A percentile compares a stretch with the other conserved stretches of the same genome.
phyloP scores from a whole-genome alignment of 176 grass and related monocot species.

The Panicum miliaceum region DNA sequence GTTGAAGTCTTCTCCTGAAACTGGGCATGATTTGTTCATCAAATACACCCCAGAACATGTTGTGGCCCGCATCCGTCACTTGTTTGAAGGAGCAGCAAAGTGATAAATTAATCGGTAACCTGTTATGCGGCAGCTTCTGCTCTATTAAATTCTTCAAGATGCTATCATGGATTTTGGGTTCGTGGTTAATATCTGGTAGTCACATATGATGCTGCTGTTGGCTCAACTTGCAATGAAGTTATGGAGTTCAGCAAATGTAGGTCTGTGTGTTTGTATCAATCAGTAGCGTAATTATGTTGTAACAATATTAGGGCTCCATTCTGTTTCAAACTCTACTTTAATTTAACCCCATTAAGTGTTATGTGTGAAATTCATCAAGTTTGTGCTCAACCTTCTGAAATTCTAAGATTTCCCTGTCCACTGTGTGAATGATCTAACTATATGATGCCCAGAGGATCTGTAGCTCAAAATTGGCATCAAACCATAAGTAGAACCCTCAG shows the following conservation, averaged over 20 bases:
- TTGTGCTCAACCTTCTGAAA: neutral
- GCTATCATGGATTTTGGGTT: conserved; percentile 22
- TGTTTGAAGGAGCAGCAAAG: conserved; percentile 76
- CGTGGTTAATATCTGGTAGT: conserved; percentile 20
- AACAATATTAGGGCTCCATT: conserved; percentile 42
- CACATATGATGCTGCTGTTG: conserved; percentile 39
- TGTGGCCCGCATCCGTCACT: conserved; percentile 56
- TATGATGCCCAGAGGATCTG: conserved; percentile 6
- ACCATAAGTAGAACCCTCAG: neutral
- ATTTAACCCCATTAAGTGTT: conserved; percentile 38
- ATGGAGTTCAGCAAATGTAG: conserved; percentile 43
- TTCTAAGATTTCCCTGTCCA: neutral
- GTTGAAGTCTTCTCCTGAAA: conserved; percentile 59
- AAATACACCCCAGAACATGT: conserved; percentile 82
- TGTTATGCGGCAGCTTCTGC: conserved; percentile 26
- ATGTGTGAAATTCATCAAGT: conserved; percentile 21
- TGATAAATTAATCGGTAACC: conserved; percentile 47
- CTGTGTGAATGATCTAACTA: conserved; percentile 12
- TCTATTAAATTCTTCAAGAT: neutral
- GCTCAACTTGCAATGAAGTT: conserved; percentile 38
- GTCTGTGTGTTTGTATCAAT: conserved; percentile 48
- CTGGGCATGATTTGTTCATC: conserved; percentile 58
- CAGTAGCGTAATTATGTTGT: conserved; percentile 57
- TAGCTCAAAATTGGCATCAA: conserved; percentile 5
- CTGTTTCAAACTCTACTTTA: conserved; percentile 19